A percentile compares a stretch with the other conserved stretches of the same genome.
phyloP scores from a whole-genome alignment of 2,329 filamentous ascomycete genomes.

The Fonsecaea multimorphosa region DNA sequence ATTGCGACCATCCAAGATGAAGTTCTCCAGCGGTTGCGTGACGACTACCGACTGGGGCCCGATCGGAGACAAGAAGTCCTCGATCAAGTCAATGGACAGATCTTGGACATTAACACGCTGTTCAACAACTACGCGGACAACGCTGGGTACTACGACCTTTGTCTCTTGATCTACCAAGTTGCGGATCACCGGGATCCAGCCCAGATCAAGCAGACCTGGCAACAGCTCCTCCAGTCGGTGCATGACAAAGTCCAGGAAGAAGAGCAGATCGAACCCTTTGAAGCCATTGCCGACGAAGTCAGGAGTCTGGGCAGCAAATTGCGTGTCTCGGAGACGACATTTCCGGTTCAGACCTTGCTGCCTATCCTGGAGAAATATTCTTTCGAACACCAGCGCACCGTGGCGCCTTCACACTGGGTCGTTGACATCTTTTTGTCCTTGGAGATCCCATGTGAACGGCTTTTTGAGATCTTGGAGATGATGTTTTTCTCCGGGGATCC shows the following conservation, averaged over 20 bases:
- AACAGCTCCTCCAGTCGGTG: slow-evolving; percentile 75
- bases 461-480: slow-evolving; percentile 67
- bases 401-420: slow-evolving; percentile 62
- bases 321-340: slow-evolving; percentile 61
- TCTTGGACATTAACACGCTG: slow-evolving; percentile 80
- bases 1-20: slow-evolving; percentile 96
- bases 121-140: slow-evolving; percentile 91
- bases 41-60: slow-evolving; percentile 71
- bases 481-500: slow-evolving; percentile 72
- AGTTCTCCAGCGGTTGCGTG: slow-evolving; percentile 75
- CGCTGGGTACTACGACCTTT: slow-evolving; percentile 91
- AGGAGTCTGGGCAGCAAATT: slow-evolving; percentile 63
- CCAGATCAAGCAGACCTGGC: slow-evolving; percentile 85
- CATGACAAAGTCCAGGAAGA: slow-evolving; percentile 62
- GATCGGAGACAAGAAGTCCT: slow-evolving; percentile 70
- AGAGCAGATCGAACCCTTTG: slow-evolving; percentile 53
- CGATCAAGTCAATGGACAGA: slow-evolving; percentile 73
- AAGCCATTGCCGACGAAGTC: slow-evolving; percentile 60
- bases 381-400: slow-evolving; percentile 55
- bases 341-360: slow-evolving; percentile 60
- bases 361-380: slow-evolving; percentile 63
- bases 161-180: slow-evolving; percentile 86
- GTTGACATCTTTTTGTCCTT: slow-evolving; percentile 70
- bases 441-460: slow-evolving; percentile 64
- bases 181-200: slow-evolving; percentile 89